Conservation (phyloP, 345 rosid genomes). For the Mangifera indica region DNA sequence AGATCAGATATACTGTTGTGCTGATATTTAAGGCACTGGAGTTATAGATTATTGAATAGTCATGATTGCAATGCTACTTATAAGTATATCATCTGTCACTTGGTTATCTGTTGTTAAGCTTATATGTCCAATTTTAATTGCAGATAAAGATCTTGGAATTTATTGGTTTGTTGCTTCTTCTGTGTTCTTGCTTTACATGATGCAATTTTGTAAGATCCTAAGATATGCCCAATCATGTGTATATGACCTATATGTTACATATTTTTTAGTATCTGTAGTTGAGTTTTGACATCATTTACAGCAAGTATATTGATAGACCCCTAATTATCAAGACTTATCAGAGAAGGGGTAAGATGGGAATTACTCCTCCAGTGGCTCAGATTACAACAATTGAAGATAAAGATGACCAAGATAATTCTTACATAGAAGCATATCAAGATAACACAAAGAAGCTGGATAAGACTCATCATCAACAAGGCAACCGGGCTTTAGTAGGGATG, state of each 20-base stretch:
- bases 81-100: background rate
- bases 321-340: too few species aligned
- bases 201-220: background rate
- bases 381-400: too few species aligned
- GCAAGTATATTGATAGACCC: background rate
- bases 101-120: background rate
- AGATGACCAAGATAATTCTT: too few species aligned
- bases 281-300: background rate
- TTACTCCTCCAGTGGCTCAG: too few species aligned
- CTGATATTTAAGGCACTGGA: background rate
- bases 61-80: background rate
- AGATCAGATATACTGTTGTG: conserved; percentile 50
- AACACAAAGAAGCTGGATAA: too few species aligned
- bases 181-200: background rate
- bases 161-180: background rate
- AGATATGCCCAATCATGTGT: background rate
- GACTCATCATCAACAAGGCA: too few species aligned
- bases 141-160: background rate
- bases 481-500: too few species aligned
- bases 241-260: background rate
- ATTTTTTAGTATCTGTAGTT: background rate
- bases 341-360: too few species aligned
- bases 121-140: background rate
- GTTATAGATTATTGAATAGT: background rate
- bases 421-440: too few species aligned